A percentile compares a stretch with the other conserved stretches of the same genome.
Evolutionary conservation across 345 rosid genomes (phyloP).

Genomic region (Brassica juncea): DNA sequence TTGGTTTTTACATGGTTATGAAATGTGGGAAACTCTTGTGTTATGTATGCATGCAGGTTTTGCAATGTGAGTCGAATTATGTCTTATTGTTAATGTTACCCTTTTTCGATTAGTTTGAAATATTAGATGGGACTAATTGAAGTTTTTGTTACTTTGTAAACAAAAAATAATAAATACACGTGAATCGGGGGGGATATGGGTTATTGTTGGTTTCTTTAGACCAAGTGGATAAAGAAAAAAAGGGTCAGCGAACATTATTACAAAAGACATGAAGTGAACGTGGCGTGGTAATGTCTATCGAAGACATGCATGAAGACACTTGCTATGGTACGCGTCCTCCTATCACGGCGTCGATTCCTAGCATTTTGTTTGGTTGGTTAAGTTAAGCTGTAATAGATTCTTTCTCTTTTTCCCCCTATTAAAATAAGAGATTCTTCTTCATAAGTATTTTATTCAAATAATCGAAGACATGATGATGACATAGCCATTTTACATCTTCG

Average conservation of each 20-base stretch:
- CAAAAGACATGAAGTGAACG: constrained; percentile 35
- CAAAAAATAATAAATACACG: not conserved
- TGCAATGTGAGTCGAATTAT: not conserved
- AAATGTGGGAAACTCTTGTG: not conserved
- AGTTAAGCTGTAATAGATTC: not conserved
- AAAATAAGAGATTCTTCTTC: not conserved
- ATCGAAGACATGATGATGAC: not conserved
- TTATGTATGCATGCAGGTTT: not conserved
- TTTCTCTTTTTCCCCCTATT: not conserved
- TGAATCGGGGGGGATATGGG: constrained; percentile 23
- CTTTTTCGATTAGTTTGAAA: not conserved
- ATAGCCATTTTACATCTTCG: not conserved
- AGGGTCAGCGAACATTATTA: not conserved
- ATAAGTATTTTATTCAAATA: not conserved
- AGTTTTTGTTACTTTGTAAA: constrained; percentile 12
- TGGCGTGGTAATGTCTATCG: constrained; percentile 28
- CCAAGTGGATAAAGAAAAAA: constrained; percentile 11
- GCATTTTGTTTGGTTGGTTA: constrained; percentile 16
- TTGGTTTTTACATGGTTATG: constrained; percentile 37
- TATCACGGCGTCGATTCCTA: constrained; percentile 30
- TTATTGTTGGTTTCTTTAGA: constrained; percentile 9
- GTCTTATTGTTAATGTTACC: not conserved
- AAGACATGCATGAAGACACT: constrained; percentile 42
- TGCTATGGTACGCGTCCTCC: constrained; percentile 40
- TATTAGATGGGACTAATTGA: constrained; percentile 3